Percentiles rank a stretch among this genome's conserved stretches.
Conservation (phyloP, 2,329 filamentous ascomycete species). For the Gnomoniopsis sp. region DNA sequence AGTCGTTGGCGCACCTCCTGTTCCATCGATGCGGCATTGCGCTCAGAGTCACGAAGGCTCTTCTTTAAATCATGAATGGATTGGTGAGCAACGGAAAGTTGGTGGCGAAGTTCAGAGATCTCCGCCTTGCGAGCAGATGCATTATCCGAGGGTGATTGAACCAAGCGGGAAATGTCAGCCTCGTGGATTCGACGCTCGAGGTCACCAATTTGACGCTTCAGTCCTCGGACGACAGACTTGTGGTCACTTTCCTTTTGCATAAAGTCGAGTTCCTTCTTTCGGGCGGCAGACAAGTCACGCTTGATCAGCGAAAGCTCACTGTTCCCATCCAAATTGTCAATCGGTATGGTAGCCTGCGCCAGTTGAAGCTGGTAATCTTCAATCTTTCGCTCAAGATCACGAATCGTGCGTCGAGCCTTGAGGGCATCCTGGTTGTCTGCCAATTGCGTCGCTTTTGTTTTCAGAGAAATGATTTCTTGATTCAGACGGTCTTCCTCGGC, state of each 20-base stretch:
- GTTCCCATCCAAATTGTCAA: conserved; percentile 35
- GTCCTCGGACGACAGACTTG: conserved; percentile 58
- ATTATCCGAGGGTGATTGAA: conserved; percentile 42
- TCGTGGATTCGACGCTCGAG: conserved; percentile 68
- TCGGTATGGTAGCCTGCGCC: conserved; percentile 31
- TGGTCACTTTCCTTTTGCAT: conserved; percentile 63
- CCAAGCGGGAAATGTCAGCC: conserved; percentile 51
- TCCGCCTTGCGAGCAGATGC: conserved; percentile 56
- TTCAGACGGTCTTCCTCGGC: conserved; percentile 62
- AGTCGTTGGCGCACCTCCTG: conserved; percentile 53
- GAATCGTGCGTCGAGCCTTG: conserved; percentile 59
- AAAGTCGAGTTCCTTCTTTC: conserved; percentile 63
- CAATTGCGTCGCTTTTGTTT: conserved; percentile 41
- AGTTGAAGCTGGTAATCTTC: conserved; percentile 45
- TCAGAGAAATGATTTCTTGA: conserved; percentile 51
- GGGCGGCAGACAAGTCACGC: conserved; percentile 59
- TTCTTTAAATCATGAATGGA: conserved; percentile 53
- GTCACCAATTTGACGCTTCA: conserved; percentile 63
- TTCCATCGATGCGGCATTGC: conserved; percentile 36
- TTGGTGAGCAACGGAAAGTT: conserved; percentile 59
- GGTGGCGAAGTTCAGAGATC: conserved; percentile 54
- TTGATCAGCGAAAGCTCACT: conserved; percentile 59
- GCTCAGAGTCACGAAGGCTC: conserved; percentile 49
- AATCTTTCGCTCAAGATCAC: conserved; percentile 61
- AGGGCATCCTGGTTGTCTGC: conserved; percentile 52